A percentile compares a stretch with the other conserved stretches of the same genome.
Evolutionary conservation across 768 basidiomycete species (phyloP).

Genomic region (Hirschioporus abietinus): DNA sequence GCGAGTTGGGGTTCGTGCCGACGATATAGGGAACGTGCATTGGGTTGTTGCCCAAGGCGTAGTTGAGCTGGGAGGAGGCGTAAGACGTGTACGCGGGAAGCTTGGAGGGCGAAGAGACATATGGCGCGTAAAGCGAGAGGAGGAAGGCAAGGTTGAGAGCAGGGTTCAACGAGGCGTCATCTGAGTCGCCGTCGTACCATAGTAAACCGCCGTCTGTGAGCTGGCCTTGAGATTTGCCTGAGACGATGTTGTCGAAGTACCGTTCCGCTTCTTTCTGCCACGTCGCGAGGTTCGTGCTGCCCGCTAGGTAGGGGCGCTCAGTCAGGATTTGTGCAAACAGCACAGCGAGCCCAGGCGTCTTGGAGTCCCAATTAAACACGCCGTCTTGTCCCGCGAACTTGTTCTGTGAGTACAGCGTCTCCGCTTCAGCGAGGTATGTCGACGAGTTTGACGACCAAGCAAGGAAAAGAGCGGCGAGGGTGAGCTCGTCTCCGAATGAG

Average conservation of each 20-base stretch:
- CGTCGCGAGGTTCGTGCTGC: conserved; percentile 46
- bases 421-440: conserved; percentile 56
- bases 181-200: conserved; percentile 80
- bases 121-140: conserved; percentile 65
- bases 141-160: conserved; percentile 87
- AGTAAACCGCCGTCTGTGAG: conserved; percentile 75
- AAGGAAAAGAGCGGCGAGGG: conserved; percentile 72
- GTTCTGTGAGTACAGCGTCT: conserved; percentile 53
- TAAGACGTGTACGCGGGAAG: conserved; percentile 55
- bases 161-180: conserved; percentile 75
- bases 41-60: conserved; percentile 82
- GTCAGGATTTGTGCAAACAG: conserved; percentile 71
- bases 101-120: conserved; percentile 60
- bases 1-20: conserved; percentile 86
- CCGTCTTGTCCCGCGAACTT: conserved; percentile 44
- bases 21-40: conserved; percentile 89
- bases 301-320: conserved; percentile 42
- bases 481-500: conserved; percentile 66
- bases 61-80: conserved; percentile 74
- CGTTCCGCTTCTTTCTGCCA: conserved; percentile 71
- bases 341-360: conserved; percentile 69
- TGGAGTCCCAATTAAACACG: conserved; percentile 88
- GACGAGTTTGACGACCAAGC: conserved; percentile 64
- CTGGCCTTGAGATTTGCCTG: conserved; percentile 46
- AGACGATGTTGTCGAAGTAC: conserved; percentile 71